Evolutionary conservation across 768 basidiomycete species (phyloP).

Genomic region (Chalciporus sphaerocephalus): DNA sequence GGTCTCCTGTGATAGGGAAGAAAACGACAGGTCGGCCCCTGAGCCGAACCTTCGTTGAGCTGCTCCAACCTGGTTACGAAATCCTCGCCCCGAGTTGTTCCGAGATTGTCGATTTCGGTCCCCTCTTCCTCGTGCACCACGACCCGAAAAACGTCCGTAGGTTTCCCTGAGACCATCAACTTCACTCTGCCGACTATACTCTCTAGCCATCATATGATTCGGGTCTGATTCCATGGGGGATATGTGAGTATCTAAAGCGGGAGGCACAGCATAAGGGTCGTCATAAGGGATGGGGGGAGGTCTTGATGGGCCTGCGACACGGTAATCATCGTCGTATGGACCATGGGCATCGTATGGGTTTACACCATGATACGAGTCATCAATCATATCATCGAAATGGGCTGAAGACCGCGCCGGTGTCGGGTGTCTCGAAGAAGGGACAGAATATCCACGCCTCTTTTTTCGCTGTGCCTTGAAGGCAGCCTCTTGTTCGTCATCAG

Average conservation of each 20-base stretch:
- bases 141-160: constrained; percentile 24
- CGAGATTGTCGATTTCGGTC: constrained; percentile 13
- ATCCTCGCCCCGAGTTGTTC: constrained; percentile 20
- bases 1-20: constrained; percentile 45
- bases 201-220: constrained; percentile 10
- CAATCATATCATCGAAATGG: constrained; percentile 52
- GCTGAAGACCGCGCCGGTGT: constrained; percentile 52
- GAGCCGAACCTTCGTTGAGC: constrained; percentile 31
- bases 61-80: constrained; percentile 9
- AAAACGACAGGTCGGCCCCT: constrained; percentile 29
- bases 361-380: constrained; percentile 42
- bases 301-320: constrained; percentile 48
- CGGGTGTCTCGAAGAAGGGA: constrained; percentile 49
- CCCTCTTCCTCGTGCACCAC: constrained; percentile 25
- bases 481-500: constrained; percentile 89
- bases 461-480: constrained; percentile 60
- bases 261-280: constrained; percentile 65
- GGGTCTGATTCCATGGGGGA: background rate
- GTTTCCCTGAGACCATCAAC: background rate
- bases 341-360: constrained; percentile 66
- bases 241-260: constrained; percentile 24
- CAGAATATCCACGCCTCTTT: constrained; percentile 52
- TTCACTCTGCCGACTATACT: constrained; percentile 24
- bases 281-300: constrained; percentile 73
- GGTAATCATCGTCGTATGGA: constrained; percentile 64